phyloP scores from a whole-genome alignment of 768 basidiomycete species.

The Glaciozyma antarctica region DNA sequence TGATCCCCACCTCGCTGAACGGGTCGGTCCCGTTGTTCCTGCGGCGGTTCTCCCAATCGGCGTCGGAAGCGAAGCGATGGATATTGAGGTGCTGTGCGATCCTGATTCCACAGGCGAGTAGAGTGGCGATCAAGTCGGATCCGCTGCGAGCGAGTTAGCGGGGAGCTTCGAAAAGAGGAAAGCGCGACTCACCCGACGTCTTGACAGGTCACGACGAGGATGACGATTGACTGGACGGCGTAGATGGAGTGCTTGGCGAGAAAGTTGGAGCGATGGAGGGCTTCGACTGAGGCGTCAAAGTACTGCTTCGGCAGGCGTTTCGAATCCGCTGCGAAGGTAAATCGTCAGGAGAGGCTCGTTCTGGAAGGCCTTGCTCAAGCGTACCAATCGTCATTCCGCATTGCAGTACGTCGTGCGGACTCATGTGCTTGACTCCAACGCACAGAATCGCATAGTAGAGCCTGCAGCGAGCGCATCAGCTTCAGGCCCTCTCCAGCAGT shows the following conservation, averaged over 20 bases:
- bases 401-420: background rate
- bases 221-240: slow-evolving; percentile 16
- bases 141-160: background rate
- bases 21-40: slow-evolving; percentile 20
- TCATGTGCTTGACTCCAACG: slow-evolving; percentile 25
- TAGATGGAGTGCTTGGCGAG: slow-evolving; percentile 20
- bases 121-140: slow-evolving; percentile 25
- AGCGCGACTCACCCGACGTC: slow-evolving; percentile 9
- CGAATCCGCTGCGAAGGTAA: slow-evolving; percentile 4
- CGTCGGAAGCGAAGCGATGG: slow-evolving; percentile 21
- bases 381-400: background rate
- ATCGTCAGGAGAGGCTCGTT: background rate
- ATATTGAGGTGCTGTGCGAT: slow-evolving; percentile 27
- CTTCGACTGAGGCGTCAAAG: slow-evolving; percentile 23
- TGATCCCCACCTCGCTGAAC: slow-evolving; percentile 11
- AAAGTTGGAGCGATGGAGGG: slow-evolving; percentile 20
- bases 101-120: slow-evolving; percentile 21
- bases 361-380: background rate
- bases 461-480: background rate
- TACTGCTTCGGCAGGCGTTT: slow-evolving; percentile 6
- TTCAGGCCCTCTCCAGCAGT: background rate
- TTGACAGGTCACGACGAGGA: slow-evolving; percentile 13
- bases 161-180: background rate
- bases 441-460: slow-evolving; percentile 23
- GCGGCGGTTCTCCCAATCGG: slow-evolving; percentile 19